These are phyloP conservation scores for Westerdykella ornata DNA, from an alignment of 2,329 filamentous ascomycete species.

Conservation along the genomic window DNA sequence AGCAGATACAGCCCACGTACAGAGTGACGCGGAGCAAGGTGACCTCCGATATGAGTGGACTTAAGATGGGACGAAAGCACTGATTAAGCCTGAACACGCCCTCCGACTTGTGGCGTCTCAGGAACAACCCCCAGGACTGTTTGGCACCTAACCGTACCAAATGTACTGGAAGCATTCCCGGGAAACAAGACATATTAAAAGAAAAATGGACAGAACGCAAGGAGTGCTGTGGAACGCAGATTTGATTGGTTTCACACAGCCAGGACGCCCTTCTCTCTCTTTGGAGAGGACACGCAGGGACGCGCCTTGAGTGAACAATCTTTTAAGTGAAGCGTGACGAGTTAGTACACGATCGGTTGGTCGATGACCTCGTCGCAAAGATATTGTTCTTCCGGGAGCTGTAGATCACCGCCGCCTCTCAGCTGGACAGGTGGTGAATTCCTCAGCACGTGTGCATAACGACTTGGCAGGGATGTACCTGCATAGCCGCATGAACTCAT, in stretches of 20 bases:
- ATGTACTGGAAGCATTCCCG: slow-evolving; percentile 16
- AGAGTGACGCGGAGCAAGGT: slow-evolving; percentile 8
- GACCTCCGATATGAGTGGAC: slow-evolving; percentile 9
- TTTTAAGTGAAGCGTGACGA: too few species aligned
- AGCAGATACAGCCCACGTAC: slow-evolving; percentile 8
- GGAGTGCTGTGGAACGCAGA: slow-evolving; percentile 14
- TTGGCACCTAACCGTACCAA: slow-evolving; percentile 9
- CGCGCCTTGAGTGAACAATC: too few species aligned
- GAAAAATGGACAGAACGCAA: neutral
- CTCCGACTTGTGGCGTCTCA: slow-evolving; percentile 26
- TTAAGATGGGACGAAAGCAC: slow-evolving; percentile 12
- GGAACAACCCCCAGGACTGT: slow-evolving; percentile 12
- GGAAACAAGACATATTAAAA: slow-evolving; percentile 4
- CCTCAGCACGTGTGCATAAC: slow-evolving; percentile 12
- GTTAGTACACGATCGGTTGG: too few species aligned
- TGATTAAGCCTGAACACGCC: slow-evolving; percentile 23
- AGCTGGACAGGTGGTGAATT: slow-evolving; percentile 3
- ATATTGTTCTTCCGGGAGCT: neutral
- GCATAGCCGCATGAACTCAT: slow-evolving; percentile 16
- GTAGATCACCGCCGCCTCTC: neutral
- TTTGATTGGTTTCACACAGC: slow-evolving; percentile 1
- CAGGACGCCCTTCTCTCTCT: neutral
- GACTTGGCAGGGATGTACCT: slow-evolving; percentile 11
- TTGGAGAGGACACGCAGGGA: too few species aligned
- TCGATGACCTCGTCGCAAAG: slow-evolving; percentile 1